Evolutionary conservation across 345 rosid genomes (phyloP).

Genomic region (Linum usitatissimum): DNA sequence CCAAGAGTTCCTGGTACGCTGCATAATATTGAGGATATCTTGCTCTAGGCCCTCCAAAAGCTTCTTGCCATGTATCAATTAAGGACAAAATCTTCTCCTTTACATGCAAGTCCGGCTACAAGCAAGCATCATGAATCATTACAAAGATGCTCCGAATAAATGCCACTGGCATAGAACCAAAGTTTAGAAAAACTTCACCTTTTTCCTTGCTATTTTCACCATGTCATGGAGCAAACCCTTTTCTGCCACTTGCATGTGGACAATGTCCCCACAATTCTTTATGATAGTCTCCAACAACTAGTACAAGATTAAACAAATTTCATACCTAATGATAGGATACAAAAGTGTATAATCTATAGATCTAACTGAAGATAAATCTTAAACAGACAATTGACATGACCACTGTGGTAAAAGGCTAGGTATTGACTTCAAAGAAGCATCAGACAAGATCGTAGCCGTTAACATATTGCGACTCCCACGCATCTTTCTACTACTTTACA

Average conservation of each 20-base stretch:
- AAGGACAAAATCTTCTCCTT: slow-evolving; percentile 87
- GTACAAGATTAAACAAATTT: slow-evolving; percentile 16
- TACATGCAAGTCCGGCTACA: slow-evolving; percentile 77
- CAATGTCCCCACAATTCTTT: slow-evolving; percentile 98
- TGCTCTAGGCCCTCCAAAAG: slow-evolving; percentile 93
- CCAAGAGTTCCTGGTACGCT: slow-evolving; percentile 97
- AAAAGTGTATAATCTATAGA: background rate
- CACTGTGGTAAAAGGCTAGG: too few species aligned
- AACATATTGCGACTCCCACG: background rate
- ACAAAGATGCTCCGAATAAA: slow-evolving; percentile 17
- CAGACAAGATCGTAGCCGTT: background rate
- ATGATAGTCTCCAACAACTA: slow-evolving; percentile 93
- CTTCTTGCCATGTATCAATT: slow-evolving; percentile 99
- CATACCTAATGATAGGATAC: background rate
- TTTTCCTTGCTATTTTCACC: slow-evolving; percentile 87
- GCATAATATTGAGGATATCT: slow-evolving; percentile 98
- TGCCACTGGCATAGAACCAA: slow-evolving; percentile 4
- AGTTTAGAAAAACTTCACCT: slow-evolving; percentile 38
- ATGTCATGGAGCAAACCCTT: slow-evolving; percentile 89
- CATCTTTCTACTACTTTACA: background rate
- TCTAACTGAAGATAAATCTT: background rate
- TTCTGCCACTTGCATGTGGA: slow-evolving; percentile 99
- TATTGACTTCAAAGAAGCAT: too few species aligned
- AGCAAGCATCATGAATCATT: slow-evolving; percentile 21
- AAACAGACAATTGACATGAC: background rate